phyloP scores from a whole-genome alignment of 1,284 basidiomycete species.

The Thecaphora thlaspeos region DNA sequence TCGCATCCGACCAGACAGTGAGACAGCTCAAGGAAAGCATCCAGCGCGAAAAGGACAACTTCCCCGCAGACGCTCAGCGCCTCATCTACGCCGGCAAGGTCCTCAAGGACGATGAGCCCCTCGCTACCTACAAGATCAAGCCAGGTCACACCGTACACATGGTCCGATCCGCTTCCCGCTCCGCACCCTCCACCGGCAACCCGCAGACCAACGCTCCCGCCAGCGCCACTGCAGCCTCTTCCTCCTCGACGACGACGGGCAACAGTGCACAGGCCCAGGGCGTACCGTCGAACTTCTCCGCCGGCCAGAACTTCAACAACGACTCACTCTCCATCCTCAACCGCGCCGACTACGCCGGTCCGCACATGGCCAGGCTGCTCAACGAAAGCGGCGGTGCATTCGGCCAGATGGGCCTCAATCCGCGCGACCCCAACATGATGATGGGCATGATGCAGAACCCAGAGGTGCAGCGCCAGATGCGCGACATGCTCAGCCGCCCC shows the following conservation, averaged over 20 bases:
- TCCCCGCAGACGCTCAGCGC: conserved; percentile 51
- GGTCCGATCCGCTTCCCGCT: conserved; percentile 47
- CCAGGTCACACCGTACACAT: conserved; percentile 53
- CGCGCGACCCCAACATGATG: conserved; percentile 54
- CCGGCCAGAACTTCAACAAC: conserved; percentile 54
- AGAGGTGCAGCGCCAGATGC: conserved; percentile 51
- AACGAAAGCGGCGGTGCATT: conserved; percentile 48
- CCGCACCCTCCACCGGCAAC: conserved; percentile 40
- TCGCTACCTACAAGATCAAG: conserved; percentile 52
- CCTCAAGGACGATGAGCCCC: conserved; percentile 49
- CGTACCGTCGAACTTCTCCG: conserved; percentile 50
- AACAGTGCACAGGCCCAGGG: conserved; percentile 42
- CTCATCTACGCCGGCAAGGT: conserved; percentile 56
- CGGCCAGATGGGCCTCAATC: conserved; percentile 51
- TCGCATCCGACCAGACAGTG: conserved; percentile 43
- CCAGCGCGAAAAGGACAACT: conserved; percentile 40
- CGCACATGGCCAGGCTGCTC: conserved; percentile 52
- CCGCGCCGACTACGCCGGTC: conserved; percentile 52
- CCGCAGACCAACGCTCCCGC: conserved; percentile 25
- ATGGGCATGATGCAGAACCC: conserved; percentile 52
- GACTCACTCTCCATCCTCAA: conserved; percentile 53
- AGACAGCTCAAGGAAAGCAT: conserved; percentile 52
- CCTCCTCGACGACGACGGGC: conserved; percentile 5
- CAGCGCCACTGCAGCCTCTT: conserved; percentile 6
- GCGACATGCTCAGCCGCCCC: conserved; percentile 48